Conservation (phyloP, 192 early-diverging fungal species). For the Backusella liffmaniae region DNA sequence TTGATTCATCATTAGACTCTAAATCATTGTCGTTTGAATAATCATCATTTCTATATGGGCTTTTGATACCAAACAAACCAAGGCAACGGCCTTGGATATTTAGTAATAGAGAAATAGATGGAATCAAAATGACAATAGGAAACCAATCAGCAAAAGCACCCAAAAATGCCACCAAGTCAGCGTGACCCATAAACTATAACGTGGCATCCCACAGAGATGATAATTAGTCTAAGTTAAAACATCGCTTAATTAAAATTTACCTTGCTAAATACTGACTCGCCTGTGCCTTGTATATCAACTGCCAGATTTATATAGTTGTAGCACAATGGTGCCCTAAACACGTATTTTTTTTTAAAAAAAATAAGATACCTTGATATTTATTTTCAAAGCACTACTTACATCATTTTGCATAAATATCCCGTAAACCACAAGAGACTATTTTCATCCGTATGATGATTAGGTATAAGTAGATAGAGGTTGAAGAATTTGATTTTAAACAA, state of each 20-base stretch:
- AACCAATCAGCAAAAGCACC: constrained; percentile 89
- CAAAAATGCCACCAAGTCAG: constrained; percentile 88
- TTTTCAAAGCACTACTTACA: constrained; percentile 41
- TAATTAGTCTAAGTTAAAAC: background rate
- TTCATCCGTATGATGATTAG: constrained; percentile 93
- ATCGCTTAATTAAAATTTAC: constrained; percentile 19
- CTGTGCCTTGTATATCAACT: constrained; percentile 36
- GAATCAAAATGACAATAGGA: constrained; percentile 82
- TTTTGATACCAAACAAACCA: constrained; percentile 55
- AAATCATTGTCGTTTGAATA: constrained; percentile 33
- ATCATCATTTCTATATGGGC: constrained; percentile 36
- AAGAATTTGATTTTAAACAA: constrained; percentile 90
- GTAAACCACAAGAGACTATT: constrained; percentile 89
- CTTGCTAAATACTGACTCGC: constrained; percentile 45
- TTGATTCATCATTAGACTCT: constrained; percentile 12
- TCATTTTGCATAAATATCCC: constrained; percentile 85
- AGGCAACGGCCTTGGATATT: constrained; percentile 84
- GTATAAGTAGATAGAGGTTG: constrained; percentile 84
- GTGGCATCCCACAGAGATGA: background rate
- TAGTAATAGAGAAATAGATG: constrained; percentile 70
- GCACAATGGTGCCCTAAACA: constrained; percentile 67
- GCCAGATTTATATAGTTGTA: constrained; percentile 92
- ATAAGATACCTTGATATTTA: background rate
- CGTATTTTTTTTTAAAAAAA: constrained; percentile 37
- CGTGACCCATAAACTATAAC: constrained; percentile 69